These are phyloP conservation scores for Suillus occidentalis DNA, from an alignment of 768 basidiomycete genomes.

Conservation along the genomic window DNA sequence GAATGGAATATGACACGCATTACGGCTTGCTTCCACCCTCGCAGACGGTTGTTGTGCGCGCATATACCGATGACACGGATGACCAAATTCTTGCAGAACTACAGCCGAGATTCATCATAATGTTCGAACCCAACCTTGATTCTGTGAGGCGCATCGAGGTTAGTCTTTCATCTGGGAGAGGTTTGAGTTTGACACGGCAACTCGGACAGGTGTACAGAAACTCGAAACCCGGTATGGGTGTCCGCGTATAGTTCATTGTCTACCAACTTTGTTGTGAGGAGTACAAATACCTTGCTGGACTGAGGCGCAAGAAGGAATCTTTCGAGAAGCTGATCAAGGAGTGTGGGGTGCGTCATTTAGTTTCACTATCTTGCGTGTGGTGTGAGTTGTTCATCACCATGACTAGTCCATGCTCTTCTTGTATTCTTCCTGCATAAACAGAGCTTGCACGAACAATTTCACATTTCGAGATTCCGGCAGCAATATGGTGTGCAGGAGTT, in stretches of 20 bases:
- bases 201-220: slow-evolving; percentile 78
- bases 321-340: slow-evolving; percentile 94
- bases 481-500: not conserved
- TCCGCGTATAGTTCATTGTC: slow-evolving; percentile 95
- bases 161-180: slow-evolving; percentile 18
- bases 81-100: slow-evolving; percentile 61
- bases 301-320: slow-evolving; percentile 89
- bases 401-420: slow-evolving; percentile 71
- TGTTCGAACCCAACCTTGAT: slow-evolving; percentile 94
- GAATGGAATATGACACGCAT: slow-evolving; percentile 65
- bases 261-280: slow-evolving; percentile 94
- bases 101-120: slow-evolving; percentile 87
- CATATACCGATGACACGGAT: slow-evolving; percentile 80
- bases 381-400: not conserved
- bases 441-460: not conserved
- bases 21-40: slow-evolving; percentile 81
- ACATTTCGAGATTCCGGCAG: not conserved
- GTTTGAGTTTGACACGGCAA: not conserved
- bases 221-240: slow-evolving; percentile 75
- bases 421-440: not conserved
- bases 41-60: slow-evolving; percentile 80
- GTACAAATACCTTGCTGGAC: slow-evolving; percentile 87
- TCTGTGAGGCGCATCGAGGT: slow-evolving; percentile 93
- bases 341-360: slow-evolving; percentile 67
- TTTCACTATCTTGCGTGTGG: not conserved